Percentiles rank a stretch among this genome's conserved stretches.
These are phyloP conservation scores for Cyclotella distinguenda DNA, from an alignment of 108 stramenopile genomes.

Conservation along the genomic window DNA sequence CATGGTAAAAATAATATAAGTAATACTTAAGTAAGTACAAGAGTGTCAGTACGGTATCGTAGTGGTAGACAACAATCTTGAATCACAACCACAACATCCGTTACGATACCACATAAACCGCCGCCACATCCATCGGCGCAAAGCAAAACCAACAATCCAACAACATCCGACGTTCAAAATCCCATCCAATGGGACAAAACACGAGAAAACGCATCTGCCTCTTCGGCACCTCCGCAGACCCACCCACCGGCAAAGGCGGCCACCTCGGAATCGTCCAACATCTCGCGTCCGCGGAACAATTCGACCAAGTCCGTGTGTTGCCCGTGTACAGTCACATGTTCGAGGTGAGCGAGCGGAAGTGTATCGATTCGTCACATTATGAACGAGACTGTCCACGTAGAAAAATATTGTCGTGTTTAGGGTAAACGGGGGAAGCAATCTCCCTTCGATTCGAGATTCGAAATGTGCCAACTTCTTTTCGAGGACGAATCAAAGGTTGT, in stretches of 20 bases:
- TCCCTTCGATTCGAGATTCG: conserved; percentile 60
- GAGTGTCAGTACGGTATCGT: background rate
- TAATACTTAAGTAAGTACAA: too few species aligned
- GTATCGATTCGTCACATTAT: background rate
- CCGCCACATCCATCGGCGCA: too few species aligned
- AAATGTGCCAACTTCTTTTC: conserved; percentile 77
- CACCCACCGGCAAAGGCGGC: conserved; percentile 78
- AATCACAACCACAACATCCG: too few species aligned
- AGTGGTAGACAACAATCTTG: too few species aligned
- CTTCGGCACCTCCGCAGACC: conserved; percentile 85
- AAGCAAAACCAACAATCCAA: too few species aligned
- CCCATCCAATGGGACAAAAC: background rate
- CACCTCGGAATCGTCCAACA: conserved; percentile 73
- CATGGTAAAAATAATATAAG: too few species aligned
- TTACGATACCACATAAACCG: too few species aligned
- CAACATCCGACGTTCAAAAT: background rate
- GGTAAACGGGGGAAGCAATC: conserved; percentile 67
- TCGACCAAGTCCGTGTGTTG: conserved; percentile 74
- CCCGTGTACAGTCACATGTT: conserved; percentile 85
- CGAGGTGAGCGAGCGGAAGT: conserved; percentile 27
- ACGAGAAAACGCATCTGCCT: conserved; percentile 59
- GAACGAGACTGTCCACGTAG: background rate
- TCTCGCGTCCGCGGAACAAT: conserved; percentile 37
- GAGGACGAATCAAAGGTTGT: conserved; percentile 49
- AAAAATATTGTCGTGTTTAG: too few species aligned